Base-by-base conservation (phyloP, 2,329 filamentous ascomycete species). In the Colletotrichum cereale region DNA sequence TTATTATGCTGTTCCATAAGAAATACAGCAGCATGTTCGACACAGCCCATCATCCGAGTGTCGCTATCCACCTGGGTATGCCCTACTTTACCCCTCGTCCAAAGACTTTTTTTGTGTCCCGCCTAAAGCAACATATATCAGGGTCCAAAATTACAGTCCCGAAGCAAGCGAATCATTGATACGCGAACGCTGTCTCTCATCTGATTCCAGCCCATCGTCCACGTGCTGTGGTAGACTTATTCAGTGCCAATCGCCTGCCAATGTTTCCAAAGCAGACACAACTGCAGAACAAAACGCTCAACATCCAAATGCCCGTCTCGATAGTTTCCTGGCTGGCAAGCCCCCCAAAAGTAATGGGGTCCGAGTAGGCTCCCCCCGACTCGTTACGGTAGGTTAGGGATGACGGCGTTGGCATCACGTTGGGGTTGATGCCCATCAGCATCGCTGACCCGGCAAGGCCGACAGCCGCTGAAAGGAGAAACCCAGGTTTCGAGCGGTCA, bases 261-360 rank as follows among this genome's bases (percentile, higher is more conserved):
- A 99, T 94, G 79, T 97, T 98, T 14, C 96, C 96, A 85, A 99
- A 98, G 82, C 95, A 98, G 12, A 98, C 90, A 76, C 94, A 95
- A 78, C 94, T 97, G 82, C 96, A 98, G 80, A 98, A 99, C 62
- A 99, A 83, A 34, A 98, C 95, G 78, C 94, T 97, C 31, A 96
- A 87, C 78, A 97, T 92, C 96, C 96, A 99, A 5, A 95, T 93
- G 16, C 91, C 91, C 24, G 92, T 88, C 68, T 92, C 93, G 1
- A 95, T 80, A 8, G 85, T 90, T 75, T 93, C 89, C 62, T 90
- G 87, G 64, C 84, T 88, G 69, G 87, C 88, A 71, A 88, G 84
- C 56, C 87, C 89, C 74, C 84, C 89, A 73, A 86, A 85, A 76
- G 86, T 75, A 16, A 81, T 77, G 31, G 71, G 67, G 10, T 72